These are phyloP conservation scores for Dalechampia spathulata DNA, from an alignment of 441 rosid genomes.

Conservation along the genomic window DNA sequence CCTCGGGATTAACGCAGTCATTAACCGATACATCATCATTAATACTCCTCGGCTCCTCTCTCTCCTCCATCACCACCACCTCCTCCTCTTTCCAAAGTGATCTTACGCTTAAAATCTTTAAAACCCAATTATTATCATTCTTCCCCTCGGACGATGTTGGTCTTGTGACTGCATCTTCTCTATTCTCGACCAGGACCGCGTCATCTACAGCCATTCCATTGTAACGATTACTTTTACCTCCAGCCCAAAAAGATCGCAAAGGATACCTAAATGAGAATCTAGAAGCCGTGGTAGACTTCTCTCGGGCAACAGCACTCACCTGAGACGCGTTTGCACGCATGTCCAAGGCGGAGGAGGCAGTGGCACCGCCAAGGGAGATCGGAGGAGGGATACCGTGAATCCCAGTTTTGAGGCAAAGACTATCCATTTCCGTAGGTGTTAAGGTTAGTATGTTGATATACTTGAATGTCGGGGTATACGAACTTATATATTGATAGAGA, in stretches of 20 bases:
- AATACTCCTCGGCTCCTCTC: slow-evolving; percentile 11
- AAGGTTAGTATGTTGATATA: neutral
- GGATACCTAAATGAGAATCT: slow-evolving; percentile 66
- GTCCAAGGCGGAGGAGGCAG: slow-evolving; percentile 32
- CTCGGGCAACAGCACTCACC: slow-evolving; percentile 23
- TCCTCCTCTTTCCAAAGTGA: slow-evolving; percentile 45
- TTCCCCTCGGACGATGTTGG: slow-evolving; percentile 23
- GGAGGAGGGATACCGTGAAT: slow-evolving; percentile 49
- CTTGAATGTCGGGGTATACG: too few species aligned
- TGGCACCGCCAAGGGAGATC: slow-evolving; percentile 42
- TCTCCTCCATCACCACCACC: slow-evolving; percentile 3
- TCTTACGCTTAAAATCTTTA: slow-evolving; percentile 77
- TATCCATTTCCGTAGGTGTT: slow-evolving; percentile 37
- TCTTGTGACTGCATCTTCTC: slow-evolving; percentile 20
- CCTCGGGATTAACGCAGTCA: slow-evolving; percentile 15
- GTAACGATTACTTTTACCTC: slow-evolving; percentile 22
- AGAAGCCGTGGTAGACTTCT: slow-evolving; percentile 30
- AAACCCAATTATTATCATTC: slow-evolving; percentile 63
- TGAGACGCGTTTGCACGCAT: slow-evolving; percentile 38
- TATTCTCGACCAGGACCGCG: slow-evolving; percentile 43
- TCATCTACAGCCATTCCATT: slow-evolving; percentile 61
- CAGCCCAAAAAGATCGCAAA: slow-evolving; percentile 62
- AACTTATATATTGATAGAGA: neutral
- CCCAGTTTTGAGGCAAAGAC: slow-evolving; percentile 51
- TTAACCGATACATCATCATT: neutral